Conservation (phyloP, 805 yeast genomes). For the Phaffomyces antillensis region DNA sequence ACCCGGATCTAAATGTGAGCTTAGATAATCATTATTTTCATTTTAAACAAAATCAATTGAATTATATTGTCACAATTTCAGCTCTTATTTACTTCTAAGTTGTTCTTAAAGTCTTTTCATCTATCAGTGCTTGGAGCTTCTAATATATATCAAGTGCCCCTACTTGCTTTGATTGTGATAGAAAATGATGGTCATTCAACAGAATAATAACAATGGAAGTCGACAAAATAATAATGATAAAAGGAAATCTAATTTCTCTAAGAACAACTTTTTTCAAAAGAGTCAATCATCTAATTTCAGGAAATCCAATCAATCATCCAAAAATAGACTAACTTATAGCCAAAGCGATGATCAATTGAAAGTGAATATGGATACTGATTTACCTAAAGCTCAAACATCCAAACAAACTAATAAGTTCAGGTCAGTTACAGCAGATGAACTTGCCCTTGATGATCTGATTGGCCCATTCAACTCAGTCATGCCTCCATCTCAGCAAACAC, state of each 20-base stretch:
- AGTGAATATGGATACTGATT: not conserved
- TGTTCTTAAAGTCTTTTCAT: no score
- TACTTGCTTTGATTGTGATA: no score
- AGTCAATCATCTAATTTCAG: conserved; percentile 6
- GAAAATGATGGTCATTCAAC: no score
- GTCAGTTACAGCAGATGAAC: conserved; percentile 2
- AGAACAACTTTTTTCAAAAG: conserved; percentile 16
- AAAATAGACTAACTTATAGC: not conserved
- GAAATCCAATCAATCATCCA: not conserved
- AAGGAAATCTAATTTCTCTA: conserved; percentile 8
- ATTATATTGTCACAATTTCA: no score
- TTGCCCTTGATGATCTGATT: conserved; percentile 10
- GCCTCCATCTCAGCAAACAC: conserved; percentile 6
- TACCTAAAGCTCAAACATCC: not conserved
- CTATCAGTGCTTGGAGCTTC: no score
- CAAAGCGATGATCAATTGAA: not conserved
- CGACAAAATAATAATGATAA: not conserved
- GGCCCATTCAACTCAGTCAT: conserved; percentile 20
- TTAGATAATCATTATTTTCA: no score
- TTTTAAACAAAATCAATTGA: no score
- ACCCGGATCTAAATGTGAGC: no score
- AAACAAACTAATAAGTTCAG: not conserved
- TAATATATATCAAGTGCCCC: no score
- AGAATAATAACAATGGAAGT: no score
- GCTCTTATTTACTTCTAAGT: no score